Base-by-base conservation (phyloP, 2,329 filamentous ascomycete genomes). In the Neofusicoccum umdonicola region DNA sequence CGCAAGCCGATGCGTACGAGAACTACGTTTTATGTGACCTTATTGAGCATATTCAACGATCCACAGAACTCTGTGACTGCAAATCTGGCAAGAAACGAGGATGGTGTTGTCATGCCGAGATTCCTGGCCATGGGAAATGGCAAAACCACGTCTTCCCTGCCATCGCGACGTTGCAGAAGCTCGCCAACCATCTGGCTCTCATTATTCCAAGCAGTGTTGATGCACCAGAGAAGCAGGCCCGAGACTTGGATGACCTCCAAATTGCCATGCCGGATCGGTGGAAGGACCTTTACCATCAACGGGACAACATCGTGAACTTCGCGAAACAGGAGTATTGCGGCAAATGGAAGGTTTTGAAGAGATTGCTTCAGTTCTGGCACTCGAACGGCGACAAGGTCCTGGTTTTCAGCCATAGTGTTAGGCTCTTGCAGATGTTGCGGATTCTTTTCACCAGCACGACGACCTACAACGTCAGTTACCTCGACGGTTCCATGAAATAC, bases 341-440 rank as follows among this genome's bases (percentile, higher is more conserved):
- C 3, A 99, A 99, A 77, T 99, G 95, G 95, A 93, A 92, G 73
- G 87, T 99, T 0, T 77, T 99, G 35, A 91, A 89, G 75, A 93
- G 92, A 70, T 81, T 99, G 3, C 84, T 99, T 6, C 89, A 88
- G 63, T 94, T 95, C 76, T 99, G 95, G 95, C 87, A 97, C 73
- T 83, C 85, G 13, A 93, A 90, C 71, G 92, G 92, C 13, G 93
- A 97, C 78, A 99, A 98, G 77, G 95, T 97, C 0, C 84, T 99
- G 0, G 90, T 99, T 2, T 99, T 99, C 76, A 96, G 92, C 0
- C 93, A 98, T 72, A 96, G 90, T 66, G 93, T 98, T 4, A 87
- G 91, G 2, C 81, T 99, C 2, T 80, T 99, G 27, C 88, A 87
- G 50, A 95, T 98, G 74, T 81, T 99, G 4, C 88, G 92, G 69